A percentile compares a stretch with the other conserved stretches of the same genome.
Evolutionary conservation across 768 basidiomycete species (phyloP).

Genomic region (Neoboletus subvelutipes): DNA sequence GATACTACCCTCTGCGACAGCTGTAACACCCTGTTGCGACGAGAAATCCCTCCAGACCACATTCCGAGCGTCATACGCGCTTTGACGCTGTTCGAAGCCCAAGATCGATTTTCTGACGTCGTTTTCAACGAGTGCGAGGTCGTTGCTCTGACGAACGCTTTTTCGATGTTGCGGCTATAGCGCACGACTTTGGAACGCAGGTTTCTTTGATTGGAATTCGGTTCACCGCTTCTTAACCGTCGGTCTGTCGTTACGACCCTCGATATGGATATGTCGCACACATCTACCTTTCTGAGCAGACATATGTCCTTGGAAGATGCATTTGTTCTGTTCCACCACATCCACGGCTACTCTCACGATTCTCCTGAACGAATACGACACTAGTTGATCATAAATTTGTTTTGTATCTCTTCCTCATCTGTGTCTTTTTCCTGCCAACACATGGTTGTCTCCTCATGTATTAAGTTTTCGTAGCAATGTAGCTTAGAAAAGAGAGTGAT

Average conservation of each 20-base stretch:
- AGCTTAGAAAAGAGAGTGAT: not conserved
- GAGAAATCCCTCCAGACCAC: slow-evolving; percentile 19
- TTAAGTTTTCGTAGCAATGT: not conserved
- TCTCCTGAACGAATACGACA: not conserved
- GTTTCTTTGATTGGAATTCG: not conserved
- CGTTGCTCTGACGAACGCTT: slow-evolving; percentile 16
- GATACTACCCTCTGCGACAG: slow-evolving; percentile 14
- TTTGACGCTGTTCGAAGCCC: slow-evolving; percentile 16
- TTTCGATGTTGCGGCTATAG: slow-evolving; percentile 23
- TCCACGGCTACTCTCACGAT: not conserved
- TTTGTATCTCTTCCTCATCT: slow-evolving; percentile 7
- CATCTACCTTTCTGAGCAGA: not conserved
- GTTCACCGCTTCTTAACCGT: not conserved
- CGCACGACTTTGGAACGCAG: not conserved
- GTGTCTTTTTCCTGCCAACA: not conserved
- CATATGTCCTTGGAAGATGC: not conserved
- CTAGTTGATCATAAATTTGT: not conserved
- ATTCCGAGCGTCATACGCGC: slow-evolving; percentile 26
- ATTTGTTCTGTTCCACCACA: not conserved
- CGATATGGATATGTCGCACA: slow-evolving; percentile 5
- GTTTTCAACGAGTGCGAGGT: slow-evolving; percentile 16
- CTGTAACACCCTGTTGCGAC: slow-evolving; percentile 12
- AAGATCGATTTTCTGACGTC: slow-evolving; percentile 4
- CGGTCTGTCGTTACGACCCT: slow-evolving; percentile 1
- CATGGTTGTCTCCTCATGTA: not conserved